Percentiles rank a stretch among this genome's conserved stretches.
These are phyloP conservation scores for Sporisorium scitamineum DNA, from an alignment of 1,284 basidiomycete genomes.

Conservation along the genomic window DNA sequence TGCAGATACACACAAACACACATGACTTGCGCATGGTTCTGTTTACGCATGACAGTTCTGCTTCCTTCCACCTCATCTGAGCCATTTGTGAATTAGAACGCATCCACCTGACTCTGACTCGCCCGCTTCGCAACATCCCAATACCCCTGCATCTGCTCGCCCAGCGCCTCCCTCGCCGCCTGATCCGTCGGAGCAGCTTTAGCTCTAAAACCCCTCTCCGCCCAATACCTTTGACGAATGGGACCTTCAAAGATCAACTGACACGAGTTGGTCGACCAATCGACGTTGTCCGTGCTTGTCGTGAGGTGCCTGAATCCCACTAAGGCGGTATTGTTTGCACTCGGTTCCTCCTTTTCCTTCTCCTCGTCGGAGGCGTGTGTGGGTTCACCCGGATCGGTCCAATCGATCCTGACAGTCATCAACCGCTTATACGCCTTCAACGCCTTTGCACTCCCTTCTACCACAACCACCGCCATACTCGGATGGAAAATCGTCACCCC, in stretches of 20 bases:
- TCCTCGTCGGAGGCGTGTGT: slow-evolving; percentile 69
- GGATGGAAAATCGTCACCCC: slow-evolving; percentile 91
- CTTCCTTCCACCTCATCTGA: neutral
- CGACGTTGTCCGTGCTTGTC: slow-evolving; percentile 63
- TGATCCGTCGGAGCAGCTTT: slow-evolving; percentile 81
- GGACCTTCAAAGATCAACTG: slow-evolving; percentile 93
- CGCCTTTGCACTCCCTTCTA: slow-evolving; percentile 89
- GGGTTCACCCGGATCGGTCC: slow-evolving; percentile 84
- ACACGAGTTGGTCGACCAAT: slow-evolving; percentile 86
- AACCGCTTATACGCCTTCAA: slow-evolving; percentile 89
- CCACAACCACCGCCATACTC: slow-evolving; percentile 87
- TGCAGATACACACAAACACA: neutral
- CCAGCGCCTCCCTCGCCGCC: slow-evolving; percentile 85
- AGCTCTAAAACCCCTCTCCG: slow-evolving; percentile 75
- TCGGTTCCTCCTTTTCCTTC: slow-evolving; percentile 29
- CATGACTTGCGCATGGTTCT: no score
- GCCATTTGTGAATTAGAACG: slow-evolving; percentile 1
- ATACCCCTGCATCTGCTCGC: slow-evolving; percentile 83
- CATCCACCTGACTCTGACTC: slow-evolving; percentile 10
- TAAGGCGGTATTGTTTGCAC: slow-evolving; percentile 44
- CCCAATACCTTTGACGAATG: slow-evolving; percentile 77
- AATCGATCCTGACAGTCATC: slow-evolving; percentile 88
- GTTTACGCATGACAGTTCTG: no score
- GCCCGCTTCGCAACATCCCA: slow-evolving; percentile 88
- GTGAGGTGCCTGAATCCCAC: slow-evolving; percentile 43